Base-by-base conservation (phyloP, 169 alveolate species). In the Cryptosporidium baileyi region DNA sequence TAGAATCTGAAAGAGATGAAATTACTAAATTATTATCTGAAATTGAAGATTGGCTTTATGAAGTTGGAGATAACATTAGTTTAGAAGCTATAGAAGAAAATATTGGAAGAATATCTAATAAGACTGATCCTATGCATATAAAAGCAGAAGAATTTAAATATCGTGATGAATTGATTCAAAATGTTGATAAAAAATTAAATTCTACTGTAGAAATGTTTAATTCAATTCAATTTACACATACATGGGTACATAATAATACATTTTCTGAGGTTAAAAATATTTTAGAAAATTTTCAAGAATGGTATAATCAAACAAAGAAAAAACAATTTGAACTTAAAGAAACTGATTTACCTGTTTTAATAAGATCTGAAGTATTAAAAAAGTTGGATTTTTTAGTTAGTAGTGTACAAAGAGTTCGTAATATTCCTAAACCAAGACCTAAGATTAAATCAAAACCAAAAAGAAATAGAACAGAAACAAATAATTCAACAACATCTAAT, bases 231-330 rank as follows among this genome's bases (percentile, higher is more conserved):
- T 54, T 74, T 57, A 74, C 85, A 11, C 85, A 74, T 36, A 74
- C 85, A 7, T 74, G 85, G 85, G 67, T 74, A 17, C 85, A 74
- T n/a, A 74, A 74, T 54, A 51, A 67, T 3, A 74, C 85, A 1
- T 54, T 74, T 74, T 26, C 26, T 38, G 85, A 74, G 67, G 85
- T 74, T 32, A 74, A 38, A 61, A 17, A 26, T 40, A 19, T 57
- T 43, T 24, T 74, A 15, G 34, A 54, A 22, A 67, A 74, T 32
- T 74, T 74, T 59, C 65, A 74, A 13, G 13, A 40, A 17, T 74
- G 85, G 85, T 74, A 54, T 22, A 57, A 47, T 57, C 61, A 74
- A 6, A 54, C 67, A 13, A 57, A 36, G 26, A 11, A 30, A 24
- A 57, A 54, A 13, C 85, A 74, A 19, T 17, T 32, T 9, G 57